Base-by-base conservation (phyloP, 352 stramenopile genomes). In the Blastocystis sp. region DNA sequence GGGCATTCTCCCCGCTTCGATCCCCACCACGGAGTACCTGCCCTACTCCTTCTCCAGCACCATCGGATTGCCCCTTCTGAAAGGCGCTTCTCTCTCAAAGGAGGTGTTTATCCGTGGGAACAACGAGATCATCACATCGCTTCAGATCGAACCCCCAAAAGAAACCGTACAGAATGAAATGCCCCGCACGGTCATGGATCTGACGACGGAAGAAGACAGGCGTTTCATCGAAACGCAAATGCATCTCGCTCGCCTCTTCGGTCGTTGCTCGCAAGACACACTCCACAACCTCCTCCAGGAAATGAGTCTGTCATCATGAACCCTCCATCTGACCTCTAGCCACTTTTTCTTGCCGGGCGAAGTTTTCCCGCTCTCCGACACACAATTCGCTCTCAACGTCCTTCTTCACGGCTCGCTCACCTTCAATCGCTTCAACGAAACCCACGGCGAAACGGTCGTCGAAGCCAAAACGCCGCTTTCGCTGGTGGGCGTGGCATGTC, bases 51-150 rank as follows among this genome's bases (percentile, higher is more conserved):
- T 81, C 48, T 81, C 71, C 3, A 66, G 48, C n/a, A 54, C 64
- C 17, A 38, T 81, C 3, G 48, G 52, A 34, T 21, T 66, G 28
- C 71, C 71, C 0, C 45, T 81, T 19, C 45, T 81, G 2, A 54
- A 59, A n/a, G 71, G 71, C 24, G 71, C 71, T 3, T 52, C 71
- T 19, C 66, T 81, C 24, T 81, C 71, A 40, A 65, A 38, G 14
- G 71, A 81, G 40, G 71, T 81, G 48, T 81, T 81, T 81, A 21
- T 81, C n/a, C 48, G 71, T 10, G 71, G 71, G 21, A 81, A 69
- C 62, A 17, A 28, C 21, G 62, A 69, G 1, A 28, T 69, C 34
- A 69, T 28, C 11, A 42, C 62, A 17, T 6, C 6, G 43, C 6
- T 7, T 2, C 24, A 4, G 64, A 38, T 71, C n/a, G 62, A 28